phyloP scores from a whole-genome alignment of 163 green algal species.

The Scenedesmus sp. region DNA sequence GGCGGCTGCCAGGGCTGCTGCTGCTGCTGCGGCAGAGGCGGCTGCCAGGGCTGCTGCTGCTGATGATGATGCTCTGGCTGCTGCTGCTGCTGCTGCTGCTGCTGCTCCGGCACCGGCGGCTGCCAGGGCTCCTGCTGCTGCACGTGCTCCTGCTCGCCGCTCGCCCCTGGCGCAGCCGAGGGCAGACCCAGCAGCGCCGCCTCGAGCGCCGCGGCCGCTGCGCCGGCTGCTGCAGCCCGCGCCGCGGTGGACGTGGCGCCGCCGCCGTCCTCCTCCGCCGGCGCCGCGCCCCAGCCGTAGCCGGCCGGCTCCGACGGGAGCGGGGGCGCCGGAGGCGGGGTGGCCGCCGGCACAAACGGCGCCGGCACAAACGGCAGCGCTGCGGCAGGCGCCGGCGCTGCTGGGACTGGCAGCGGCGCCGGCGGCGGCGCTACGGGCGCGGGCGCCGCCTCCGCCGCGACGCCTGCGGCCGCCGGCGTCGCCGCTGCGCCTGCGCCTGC shows the following conservation, averaged over 20 bases:
- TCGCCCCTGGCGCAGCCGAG: not conserved
- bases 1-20: not conserved
- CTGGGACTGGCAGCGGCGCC: not conserved
- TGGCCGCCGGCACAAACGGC: not conserved
- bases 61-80: constrained; percentile 20
- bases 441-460: no score
- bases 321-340: no score
- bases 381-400: not conserved
- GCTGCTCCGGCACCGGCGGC: not conserved
- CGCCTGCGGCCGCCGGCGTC: no score
- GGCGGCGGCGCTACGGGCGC: not conserved
- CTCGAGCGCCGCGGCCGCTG: constrained; percentile 32
- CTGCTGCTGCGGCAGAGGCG: not conserved
- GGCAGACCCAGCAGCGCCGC: constrained; percentile 32
- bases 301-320: no score
- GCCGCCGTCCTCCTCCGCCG: not conserved
- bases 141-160: not conserved
- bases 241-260: constrained; percentile 17
- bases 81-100: constrained; percentile 2
- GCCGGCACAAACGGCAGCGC: not conserved
- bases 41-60: not conserved
- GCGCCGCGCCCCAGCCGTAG: no score
- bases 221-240: constrained; percentile 34
- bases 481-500: no score
- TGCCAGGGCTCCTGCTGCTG: not conserved